Evolutionary conservation across 192 early-diverging fungal genomes (phyloP).

Genomic region (Chytriomyces confervae): DNA sequence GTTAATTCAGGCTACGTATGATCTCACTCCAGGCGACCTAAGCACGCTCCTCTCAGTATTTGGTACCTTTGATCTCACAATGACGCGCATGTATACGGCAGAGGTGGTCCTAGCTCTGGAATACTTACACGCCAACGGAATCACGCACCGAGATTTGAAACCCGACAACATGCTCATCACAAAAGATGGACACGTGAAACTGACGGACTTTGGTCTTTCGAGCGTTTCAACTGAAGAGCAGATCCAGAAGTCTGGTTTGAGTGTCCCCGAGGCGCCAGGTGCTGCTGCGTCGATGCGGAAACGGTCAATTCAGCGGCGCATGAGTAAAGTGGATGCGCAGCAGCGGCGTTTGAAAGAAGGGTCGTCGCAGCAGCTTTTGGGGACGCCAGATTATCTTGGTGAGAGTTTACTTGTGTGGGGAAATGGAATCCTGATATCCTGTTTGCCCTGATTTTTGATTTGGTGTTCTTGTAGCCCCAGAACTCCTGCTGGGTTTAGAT

Average conservation of each 20-base stretch:
- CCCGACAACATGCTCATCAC: slow-evolving; percentile 78
- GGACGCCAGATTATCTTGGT: slow-evolving; percentile 90
- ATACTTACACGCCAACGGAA: slow-evolving; percentile 88
- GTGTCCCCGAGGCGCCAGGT: background rate
- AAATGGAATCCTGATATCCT: background rate
- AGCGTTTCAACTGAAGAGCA: slow-evolving; percentile 74
- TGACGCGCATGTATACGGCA: slow-evolving; percentile 87
- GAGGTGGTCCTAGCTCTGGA: slow-evolving; percentile 90
- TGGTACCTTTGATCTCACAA: slow-evolving; percentile 78
- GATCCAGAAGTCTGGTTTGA: slow-evolving; percentile 19
- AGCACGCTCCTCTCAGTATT: slow-evolving; percentile 32
- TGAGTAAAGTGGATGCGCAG: slow-evolving; percentile 9
- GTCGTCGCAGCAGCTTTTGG: slow-evolving; percentile 50
- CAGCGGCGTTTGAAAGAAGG: slow-evolving; percentile 17
- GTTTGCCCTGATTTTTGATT: background rate
- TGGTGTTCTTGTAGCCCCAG: slow-evolving; percentile 66
- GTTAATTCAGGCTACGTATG: background rate
- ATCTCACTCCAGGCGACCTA: slow-evolving; percentile 18
- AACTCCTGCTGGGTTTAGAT: slow-evolving; percentile 84
- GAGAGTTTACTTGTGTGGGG: background rate
- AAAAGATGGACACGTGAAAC: slow-evolving; percentile 55
- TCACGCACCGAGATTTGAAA: slow-evolving; percentile 73
- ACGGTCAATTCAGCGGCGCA: background rate
- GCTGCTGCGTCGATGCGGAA: too few relatives aligned
- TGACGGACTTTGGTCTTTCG: slow-evolving; percentile 89